These are phyloP conservation scores for Tulasnella sp. DNA, from an alignment of 768 basidiomycete species.

Conservation along the genomic window DNA sequence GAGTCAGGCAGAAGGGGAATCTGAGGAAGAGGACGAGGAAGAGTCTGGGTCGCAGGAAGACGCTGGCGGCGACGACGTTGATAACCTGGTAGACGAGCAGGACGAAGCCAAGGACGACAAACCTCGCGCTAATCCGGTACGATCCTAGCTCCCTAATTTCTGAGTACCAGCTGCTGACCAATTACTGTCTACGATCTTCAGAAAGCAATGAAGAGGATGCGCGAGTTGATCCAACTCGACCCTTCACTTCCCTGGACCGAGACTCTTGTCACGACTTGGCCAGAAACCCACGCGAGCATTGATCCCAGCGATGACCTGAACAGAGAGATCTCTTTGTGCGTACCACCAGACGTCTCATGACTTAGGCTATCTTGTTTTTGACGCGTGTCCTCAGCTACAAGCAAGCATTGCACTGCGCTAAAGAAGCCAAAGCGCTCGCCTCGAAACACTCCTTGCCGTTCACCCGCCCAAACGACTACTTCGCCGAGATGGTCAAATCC, in stretches of 20 bases:
- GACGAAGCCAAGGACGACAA: constrained; percentile 37
- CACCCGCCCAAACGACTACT: constrained; percentile 86
- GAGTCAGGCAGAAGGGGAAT: constrained; percentile 13
- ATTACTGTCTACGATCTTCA: constrained; percentile 25
- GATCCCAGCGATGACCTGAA: constrained; percentile 83
- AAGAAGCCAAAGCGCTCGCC: constrained; percentile 65
- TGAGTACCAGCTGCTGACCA: not conserved
- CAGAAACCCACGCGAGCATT: constrained; percentile 51
- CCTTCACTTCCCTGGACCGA: constrained; percentile 74
- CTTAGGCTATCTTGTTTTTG: not conserved
- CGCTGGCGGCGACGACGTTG: constrained; percentile 20
- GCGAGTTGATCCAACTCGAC: constrained; percentile 64
- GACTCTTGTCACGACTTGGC: constrained; percentile 60
- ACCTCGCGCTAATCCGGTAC: constrained; percentile 49
- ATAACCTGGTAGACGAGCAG: constrained; percentile 24
- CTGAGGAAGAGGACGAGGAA: constrained; percentile 22
- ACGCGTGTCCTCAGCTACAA: constrained; percentile 70
- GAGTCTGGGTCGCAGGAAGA: constrained; percentile 16
- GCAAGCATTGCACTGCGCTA: constrained; percentile 79
- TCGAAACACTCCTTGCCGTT: constrained; percentile 64
- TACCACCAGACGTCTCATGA: constrained; percentile 13
- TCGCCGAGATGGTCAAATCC: constrained; percentile 97
- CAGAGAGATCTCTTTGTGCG: constrained; percentile 92
- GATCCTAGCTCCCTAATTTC: constrained; percentile 10
- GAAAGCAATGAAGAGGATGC: constrained; percentile 72